phyloP scores from a whole-genome alignment of 306 rosid genomes.

The Quercus ilex region DNA sequence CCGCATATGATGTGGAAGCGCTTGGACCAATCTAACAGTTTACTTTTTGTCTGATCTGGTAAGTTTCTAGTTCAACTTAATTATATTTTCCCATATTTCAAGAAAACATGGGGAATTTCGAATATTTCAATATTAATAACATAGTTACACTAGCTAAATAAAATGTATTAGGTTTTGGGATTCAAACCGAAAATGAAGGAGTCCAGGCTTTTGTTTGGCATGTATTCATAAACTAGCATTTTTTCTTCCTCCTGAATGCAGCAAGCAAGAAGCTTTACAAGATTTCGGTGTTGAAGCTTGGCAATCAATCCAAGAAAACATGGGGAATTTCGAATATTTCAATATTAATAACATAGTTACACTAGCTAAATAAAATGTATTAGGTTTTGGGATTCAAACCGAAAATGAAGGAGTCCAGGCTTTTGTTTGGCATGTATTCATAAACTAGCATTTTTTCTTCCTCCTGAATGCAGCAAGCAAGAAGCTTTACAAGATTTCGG shows the following conservation, averaged over 20 bases:
- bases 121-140: no score
- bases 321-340: no score
- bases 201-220: slow-evolving; percentile 68
- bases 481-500: no score
- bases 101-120: background rate
- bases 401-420: no score
- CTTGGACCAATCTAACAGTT: slow-evolving; percentile 27
- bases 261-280: slow-evolving; percentile 59
- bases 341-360: no score
- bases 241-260: slow-evolving; percentile 52
- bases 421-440: no score
- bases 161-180: background rate
- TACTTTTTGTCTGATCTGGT: slow-evolving; percentile 26
- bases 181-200: slow-evolving; percentile 54
- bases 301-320: slow-evolving; percentile 48
- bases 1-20: slow-evolving; percentile 51
- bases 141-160: background rate
- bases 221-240: slow-evolving; percentile 54
- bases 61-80: slow-evolving; percentile 6
- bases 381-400: no score
- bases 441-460: no score
- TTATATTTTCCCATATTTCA: background rate
- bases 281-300: slow-evolving; percentile 71
- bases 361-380: no score
- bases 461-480: no score